phyloP scores from a whole-genome alignment of 345 rosid genomes.

The Rhizophora apiculata region DNA sequence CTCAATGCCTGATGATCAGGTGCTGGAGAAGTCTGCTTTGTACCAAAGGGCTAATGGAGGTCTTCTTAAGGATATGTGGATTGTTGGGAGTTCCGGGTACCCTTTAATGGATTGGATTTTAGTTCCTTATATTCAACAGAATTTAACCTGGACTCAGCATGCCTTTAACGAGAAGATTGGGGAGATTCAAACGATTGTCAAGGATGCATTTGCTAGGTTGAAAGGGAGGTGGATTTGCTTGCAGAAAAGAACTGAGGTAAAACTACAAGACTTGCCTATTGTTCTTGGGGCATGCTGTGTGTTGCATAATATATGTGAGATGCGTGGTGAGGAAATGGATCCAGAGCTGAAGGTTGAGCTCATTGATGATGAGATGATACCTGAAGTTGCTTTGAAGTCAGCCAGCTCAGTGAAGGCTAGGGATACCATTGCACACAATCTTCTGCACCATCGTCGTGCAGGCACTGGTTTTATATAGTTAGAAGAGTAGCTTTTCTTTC shows the following conservation, averaged over 20 bases:
- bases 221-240: conserved; percentile 79
- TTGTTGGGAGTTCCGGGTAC: conserved; percentile 62
- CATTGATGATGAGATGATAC: conserved; percentile 66
- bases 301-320: conserved; percentile 71
- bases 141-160: conserved; percentile 82
- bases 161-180: conserved; percentile 76
- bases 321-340: conserved; percentile 49
- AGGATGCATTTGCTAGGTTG: conserved; percentile 61
- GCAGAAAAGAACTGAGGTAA: conserved; percentile 77
- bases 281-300: conserved; percentile 83
- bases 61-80: conserved; percentile 57
- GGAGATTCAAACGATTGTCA: conserved; percentile 54
- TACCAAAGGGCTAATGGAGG: conserved; percentile 70
- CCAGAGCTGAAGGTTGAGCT: conserved; percentile 43
- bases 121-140: conserved; percentile 70
- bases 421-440: conserved; percentile 69
- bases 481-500: conserved; percentile 2
- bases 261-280: conserved; percentile 70
- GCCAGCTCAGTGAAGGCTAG: conserved; percentile 54
- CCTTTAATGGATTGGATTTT: conserved; percentile 77
- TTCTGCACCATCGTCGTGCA: conserved; percentile 67
- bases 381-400: conserved; percentile 53
- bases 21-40: conserved; percentile 68
- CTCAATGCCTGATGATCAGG: conserved; percentile 77
- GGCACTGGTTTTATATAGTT: conserved; percentile 59